A percentile compares a stretch with the other conserved stretches of the same genome.
Conservation (phyloP, 768 basidiomycete genomes). For the Hypholoma fasciculare region DNA sequence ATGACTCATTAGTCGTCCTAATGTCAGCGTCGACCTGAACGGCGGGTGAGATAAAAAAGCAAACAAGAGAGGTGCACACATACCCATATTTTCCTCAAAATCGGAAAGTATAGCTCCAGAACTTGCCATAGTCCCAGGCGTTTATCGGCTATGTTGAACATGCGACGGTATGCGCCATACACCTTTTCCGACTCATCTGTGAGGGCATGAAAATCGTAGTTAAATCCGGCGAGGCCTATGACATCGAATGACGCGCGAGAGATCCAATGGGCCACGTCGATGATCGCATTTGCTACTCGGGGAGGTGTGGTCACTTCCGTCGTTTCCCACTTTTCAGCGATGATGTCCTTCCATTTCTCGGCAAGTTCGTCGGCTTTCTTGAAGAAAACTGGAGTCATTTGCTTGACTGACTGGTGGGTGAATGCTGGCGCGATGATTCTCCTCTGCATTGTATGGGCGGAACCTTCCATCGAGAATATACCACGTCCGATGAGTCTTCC, state of each 20-base stretch:
- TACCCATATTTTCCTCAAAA: slow-evolving; percentile 45
- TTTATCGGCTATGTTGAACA: slow-evolving; percentile 51
- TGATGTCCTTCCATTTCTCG: slow-evolving; percentile 40
- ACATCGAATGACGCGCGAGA: slow-evolving; percentile 64
- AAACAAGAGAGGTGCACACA: slow-evolving; percentile 10
- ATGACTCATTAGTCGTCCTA: slow-evolving; percentile 35
- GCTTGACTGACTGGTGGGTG: slow-evolving; percentile 41
- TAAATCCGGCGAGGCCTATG: slow-evolving; percentile 59
- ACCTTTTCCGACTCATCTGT: slow-evolving; percentile 48
- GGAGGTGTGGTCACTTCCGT: slow-evolving; percentile 6
- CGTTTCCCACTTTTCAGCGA: slow-evolving; percentile 14
- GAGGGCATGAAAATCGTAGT: slow-evolving; percentile 51
- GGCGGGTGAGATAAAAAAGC: background rate
- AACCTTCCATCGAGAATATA: slow-evolving; percentile 53
- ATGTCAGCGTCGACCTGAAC: slow-evolving; percentile 43
- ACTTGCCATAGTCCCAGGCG: slow-evolving; percentile 39
- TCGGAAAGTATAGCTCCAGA: slow-evolving; percentile 46
- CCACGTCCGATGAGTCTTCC: slow-evolving; percentile 51
- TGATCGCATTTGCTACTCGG: slow-evolving; percentile 12
- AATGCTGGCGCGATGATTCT: slow-evolving; percentile 54
- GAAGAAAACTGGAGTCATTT: slow-evolving; percentile 47
- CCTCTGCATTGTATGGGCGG: slow-evolving; percentile 45
- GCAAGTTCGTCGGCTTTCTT: slow-evolving; percentile 51
- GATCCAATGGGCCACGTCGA: slow-evolving; percentile 61
- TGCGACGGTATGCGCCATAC: slow-evolving; percentile 48